phyloP scores from a whole-genome alignment of 2,329 filamentous ascomycete species.

The Hypomyces perniciosus region DNA sequence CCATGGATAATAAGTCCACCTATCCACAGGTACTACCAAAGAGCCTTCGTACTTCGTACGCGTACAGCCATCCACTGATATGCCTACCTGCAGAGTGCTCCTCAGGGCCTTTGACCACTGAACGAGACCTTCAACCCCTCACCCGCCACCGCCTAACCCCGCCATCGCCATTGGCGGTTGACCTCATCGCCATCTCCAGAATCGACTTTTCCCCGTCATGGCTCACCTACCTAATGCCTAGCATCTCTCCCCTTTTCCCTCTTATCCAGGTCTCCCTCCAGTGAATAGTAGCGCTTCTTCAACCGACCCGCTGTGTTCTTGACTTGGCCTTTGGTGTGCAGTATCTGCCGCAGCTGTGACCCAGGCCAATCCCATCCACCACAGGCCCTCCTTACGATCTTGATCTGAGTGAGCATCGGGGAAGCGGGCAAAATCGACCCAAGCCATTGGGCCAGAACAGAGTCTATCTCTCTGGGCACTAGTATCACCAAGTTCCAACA shows the following conservation, averaged over 20 bases:
- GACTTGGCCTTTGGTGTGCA: not conserved
- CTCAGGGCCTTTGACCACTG: not conserved
- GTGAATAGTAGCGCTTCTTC: not conserved
- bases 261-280: not conserved
- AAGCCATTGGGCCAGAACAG: no score
- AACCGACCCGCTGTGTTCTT: constrained; percentile 1
- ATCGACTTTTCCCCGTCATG: not conserved
- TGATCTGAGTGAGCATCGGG: no score
- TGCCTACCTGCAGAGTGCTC: not conserved
- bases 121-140: constrained; percentile 2
- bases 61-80: no score
- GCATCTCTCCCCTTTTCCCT: not conserved
- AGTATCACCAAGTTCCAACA: not conserved
- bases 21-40: no score
- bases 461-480: not conserved
- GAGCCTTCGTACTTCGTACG: no score
- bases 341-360: not conserved
- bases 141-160: constrained; percentile 4
- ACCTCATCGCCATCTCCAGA: constrained; percentile 4
- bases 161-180: constrained; percentile 7
- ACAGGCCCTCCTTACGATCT: not conserved
- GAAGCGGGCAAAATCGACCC: no score
- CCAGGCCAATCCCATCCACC: not conserved
- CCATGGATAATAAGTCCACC: no score
- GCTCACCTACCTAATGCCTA: not conserved